These are phyloP conservation scores for Groenewaldozyma auringiensis DNA, from an alignment of 1,139 yeast species.

Conservation along the genomic window DNA sequence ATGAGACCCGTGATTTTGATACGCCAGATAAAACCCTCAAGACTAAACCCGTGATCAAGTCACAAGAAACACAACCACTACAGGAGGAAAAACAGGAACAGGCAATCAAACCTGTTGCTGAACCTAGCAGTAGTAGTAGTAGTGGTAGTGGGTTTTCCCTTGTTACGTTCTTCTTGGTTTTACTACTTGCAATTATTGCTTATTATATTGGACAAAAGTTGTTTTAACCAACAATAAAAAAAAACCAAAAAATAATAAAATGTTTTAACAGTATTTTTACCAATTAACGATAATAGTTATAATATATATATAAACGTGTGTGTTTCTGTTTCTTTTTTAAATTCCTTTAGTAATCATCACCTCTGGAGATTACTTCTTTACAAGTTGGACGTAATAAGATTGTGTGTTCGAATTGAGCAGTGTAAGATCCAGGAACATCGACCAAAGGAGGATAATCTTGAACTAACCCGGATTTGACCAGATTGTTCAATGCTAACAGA, in stretches of 20 bases:
- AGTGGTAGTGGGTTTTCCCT: too few relatives aligned
- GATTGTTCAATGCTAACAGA: constrained; percentile 75
- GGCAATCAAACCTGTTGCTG: too few relatives aligned
- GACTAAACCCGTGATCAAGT: too few relatives aligned
- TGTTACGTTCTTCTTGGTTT: too few relatives aligned
- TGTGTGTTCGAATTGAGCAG: constrained; percentile 97
- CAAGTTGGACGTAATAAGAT: constrained; percentile 80
- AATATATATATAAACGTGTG: background rate
- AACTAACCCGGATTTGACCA: constrained; percentile 79
- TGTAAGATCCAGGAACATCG: constrained; percentile 76
- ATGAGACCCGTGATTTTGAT: background rate
- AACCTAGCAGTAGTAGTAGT: too few relatives aligned
- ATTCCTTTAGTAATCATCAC: constrained; percentile 66
- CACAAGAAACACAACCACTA: too few relatives aligned
- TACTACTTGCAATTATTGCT: constrained; percentile 46
- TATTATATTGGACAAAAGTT: constrained; percentile 56
- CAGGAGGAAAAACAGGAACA: too few relatives aligned
- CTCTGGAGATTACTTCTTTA: constrained; percentile 91
- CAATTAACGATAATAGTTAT: background rate
- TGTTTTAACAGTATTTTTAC: background rate
- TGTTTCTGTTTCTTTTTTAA: too few relatives aligned
- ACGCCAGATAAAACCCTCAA: background rate
- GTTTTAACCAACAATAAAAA: constrained; percentile 30
- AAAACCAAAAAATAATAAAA: background rate
- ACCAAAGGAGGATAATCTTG: constrained; percentile 96